Base-by-base conservation (phyloP, 352 stramenopile genomes). In the Globisporangium solare region DNA sequence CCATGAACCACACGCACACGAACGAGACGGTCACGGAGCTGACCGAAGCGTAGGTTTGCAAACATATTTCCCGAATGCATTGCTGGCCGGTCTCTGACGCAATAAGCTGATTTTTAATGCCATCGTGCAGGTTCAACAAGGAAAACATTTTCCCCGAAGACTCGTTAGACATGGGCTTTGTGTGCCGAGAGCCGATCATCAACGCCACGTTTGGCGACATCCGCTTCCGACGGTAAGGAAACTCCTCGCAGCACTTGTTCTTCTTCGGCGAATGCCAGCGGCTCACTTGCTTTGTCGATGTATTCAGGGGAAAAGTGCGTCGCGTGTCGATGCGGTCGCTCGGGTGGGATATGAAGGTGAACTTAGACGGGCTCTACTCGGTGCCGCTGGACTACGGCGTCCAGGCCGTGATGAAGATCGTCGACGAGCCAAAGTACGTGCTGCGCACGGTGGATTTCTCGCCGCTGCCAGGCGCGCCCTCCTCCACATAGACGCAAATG, bases 141-240 rank as follows among this genome's bases (percentile, higher is more conserved):
- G 72, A 89, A 32, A 92, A 90, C 35, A 83, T 91, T 42, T 95
- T 92, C 39, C 54, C 81, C 0, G 85, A 93, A 58, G 80, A 91
- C 55, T 92, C 83, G 37, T 64, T 88, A 10, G 85, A 95, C 61
- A 89, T 95, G 83, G 85, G 85, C 47, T 95, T 88, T 63, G 73
- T 95, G 32, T 81, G 92, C 5, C 85, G 85, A 47, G 85, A 95
- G 47, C 85, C 85, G 17, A 95, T 95, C 58, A 93, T 95, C 73
- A 95, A 95, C 72, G 83, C 83, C 55, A 95, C 85, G 27, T 95
- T 95, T 60, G 85, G 85, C 39, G 83, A 95, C 68, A 95, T 95
- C 57, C 83, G 85, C 47, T 93, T 93, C 68, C 75, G 85, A 83
- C 76, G 77, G 83, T 94, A 52, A 58, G 24, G 5, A 27, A 27